Percentiles rank a stretch among this genome's conserved stretches.
Evolutionary conservation across 2,329 filamentous ascomycete species (phyloP).

Genomic region (Colletotrichum eremochloae): DNA sequence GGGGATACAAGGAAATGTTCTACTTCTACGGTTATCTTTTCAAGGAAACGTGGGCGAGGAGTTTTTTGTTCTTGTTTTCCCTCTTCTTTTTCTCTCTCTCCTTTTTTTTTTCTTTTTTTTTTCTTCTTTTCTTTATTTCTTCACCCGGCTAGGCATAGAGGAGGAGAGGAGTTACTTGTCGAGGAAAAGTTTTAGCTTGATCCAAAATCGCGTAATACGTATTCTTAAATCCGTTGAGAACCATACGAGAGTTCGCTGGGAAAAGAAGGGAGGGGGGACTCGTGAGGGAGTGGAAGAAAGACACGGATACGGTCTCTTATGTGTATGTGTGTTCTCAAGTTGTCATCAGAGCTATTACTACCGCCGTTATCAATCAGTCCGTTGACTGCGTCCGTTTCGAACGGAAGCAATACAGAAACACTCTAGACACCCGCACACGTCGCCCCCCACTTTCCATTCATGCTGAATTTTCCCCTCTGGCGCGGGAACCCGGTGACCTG

Average conservation of each 20-base stretch:
- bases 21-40: constrained; percentile 3
- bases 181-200: constrained; percentile 11
- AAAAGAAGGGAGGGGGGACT: background rate
- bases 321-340: background rate
- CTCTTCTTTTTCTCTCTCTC: too few relatives aligned
- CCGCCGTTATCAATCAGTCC: background rate
- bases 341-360: background rate
- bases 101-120: background rate
- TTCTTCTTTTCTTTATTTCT: background rate
- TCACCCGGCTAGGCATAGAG: background rate
- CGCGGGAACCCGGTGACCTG: constrained; percentile 27
- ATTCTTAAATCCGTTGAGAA: constrained; percentile 6
- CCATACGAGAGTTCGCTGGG: background rate
- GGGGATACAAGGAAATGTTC: constrained; percentile 17
- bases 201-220: constrained; percentile 30
- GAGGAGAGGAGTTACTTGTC: constrained; percentile 18
- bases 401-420: background rate
- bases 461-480: background rate
- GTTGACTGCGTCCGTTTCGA: background rate
- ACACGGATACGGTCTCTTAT: background rate
- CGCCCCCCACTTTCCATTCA: too few relatives aligned
- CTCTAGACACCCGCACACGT: background rate
- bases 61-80: background rate
- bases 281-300: background rate
- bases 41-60: constrained; percentile 11